Base-by-base conservation (phyloP, 2,329 filamentous ascomycete species). In the Talaromyces verruculosus region DNA sequence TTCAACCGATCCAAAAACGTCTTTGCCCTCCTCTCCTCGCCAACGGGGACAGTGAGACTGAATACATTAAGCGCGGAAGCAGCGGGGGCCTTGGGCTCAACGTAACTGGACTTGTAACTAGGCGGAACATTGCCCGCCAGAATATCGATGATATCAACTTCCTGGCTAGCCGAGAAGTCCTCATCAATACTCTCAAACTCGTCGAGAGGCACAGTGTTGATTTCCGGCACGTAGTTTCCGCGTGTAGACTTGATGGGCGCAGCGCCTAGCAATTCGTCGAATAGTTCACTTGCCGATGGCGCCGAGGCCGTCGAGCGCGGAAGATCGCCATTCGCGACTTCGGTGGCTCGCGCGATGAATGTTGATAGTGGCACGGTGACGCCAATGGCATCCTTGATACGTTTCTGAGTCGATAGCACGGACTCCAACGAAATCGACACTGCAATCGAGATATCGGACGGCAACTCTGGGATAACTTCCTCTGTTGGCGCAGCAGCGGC, bases 101-200 rank as follows among this genome's bases (percentile, higher is more conserved):
- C 75, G 61, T 57, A 57, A 57, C n/a, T 39, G 5, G 30, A 22
- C 11, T 22, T 57, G 53, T 17, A 5, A 4, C 22, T 77, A 66
- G 49, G 62, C n/a, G 62, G 28, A 8, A 61, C 62, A 41, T 80
- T 82, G 43, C 83, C 86, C 30, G 87, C 81, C 37, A 97, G 85
- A 55, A 97, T 83, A 75, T 98, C 95, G 71, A 97, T 89, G 61
- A 98, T 89, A 75, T 98, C 95, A 71, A 97, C 89, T 61, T 98
- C 89, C 76, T 83, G 19, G 5, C 53, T 62, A 30, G 28, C 39
- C 11, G n/a, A 39, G 33, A 47, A 2, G 39, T 45, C 30, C 22
- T 55, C 37, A 35, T 51, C 30, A 6, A 47, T 63, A 55, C 25
- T 39, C 37, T 68, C 57, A 22, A 66, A 61, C 64, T 72, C 70